phyloP scores from a whole-genome alignment of 2,329 filamentous ascomycete species.

The Phialophora tarda region DNA sequence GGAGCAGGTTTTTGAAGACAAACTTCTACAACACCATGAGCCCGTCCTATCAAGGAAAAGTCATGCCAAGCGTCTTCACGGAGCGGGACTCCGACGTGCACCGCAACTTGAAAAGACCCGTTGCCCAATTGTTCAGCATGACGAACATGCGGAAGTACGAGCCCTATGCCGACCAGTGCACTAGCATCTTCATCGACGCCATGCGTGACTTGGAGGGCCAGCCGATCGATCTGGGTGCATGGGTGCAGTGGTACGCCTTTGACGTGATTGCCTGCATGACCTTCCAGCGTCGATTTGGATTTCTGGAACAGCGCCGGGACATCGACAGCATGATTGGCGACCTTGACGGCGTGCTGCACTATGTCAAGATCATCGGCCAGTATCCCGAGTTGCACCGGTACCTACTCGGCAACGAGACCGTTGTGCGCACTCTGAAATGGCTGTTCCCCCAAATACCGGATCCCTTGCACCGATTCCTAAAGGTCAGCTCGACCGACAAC shows the following conservation, averaged over 20 bases:
- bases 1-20: slow-evolving; percentile 26
- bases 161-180: slow-evolving; percentile 50
- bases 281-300: slow-evolving; percentile 70
- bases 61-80: slow-evolving; percentile 28
- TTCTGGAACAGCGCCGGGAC: slow-evolving; percentile 74
- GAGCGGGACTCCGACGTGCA: slow-evolving; percentile 20
- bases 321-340: slow-evolving; percentile 56
- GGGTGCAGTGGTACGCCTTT: slow-evolving; percentile 81
- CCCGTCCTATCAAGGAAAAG: slow-evolving; percentile 22
- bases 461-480: slow-evolving; percentile 20
- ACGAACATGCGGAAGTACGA: slow-evolving; percentile 56
- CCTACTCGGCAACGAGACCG: slow-evolving; percentile 17
- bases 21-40: slow-evolving; percentile 22
- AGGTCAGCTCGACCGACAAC: slow-evolving; percentile 1
- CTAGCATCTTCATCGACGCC: slow-evolving; percentile 21
- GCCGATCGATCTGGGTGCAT: slow-evolving; percentile 45
- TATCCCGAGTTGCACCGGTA: slow-evolving; percentile 21
- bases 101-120: slow-evolving; percentile 43
- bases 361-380: slow-evolving; percentile 28
- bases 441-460: slow-evolving; percentile 12
- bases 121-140: slow-evolving; percentile 55
- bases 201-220: slow-evolving; percentile 26
- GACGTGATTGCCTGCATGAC: slow-evolving; percentile 62
- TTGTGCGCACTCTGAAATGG: slow-evolving; percentile 12
- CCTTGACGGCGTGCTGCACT: slow-evolving; percentile 20